Percentiles rank a stretch among this genome's conserved stretches.
Conservation (phyloP, 176 grass and related monocot genomes). For the Oryza longistaminata region DNA sequence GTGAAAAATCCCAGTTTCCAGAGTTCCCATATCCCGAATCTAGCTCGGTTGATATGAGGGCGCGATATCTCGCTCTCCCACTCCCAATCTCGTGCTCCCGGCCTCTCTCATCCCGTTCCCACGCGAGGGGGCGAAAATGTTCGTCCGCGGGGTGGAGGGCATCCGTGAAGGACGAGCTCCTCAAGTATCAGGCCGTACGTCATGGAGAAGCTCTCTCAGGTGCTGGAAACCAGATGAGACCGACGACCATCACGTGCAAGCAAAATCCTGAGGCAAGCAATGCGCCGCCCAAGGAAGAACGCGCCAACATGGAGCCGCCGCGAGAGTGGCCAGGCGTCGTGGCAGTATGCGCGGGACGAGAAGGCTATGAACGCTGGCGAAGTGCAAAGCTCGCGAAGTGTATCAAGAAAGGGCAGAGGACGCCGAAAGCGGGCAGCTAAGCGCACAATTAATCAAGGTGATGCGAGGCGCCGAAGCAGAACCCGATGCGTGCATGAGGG, state of each 20-base stretch:
- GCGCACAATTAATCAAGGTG: not conserved
- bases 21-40: too few relatives aligned
- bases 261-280: too few relatives aligned
- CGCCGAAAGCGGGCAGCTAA: too few relatives aligned
- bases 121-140: too few relatives aligned
- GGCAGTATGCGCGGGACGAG: not conserved
- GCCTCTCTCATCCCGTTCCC: too few relatives aligned
- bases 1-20: too few relatives aligned
- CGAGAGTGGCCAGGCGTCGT: too few relatives aligned
- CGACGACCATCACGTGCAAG: too few relatives aligned
- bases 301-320: not conserved
- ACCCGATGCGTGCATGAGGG: not conserved
- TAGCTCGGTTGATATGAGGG: too few relatives aligned
- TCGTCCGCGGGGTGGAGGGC: not conserved
- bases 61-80: too few relatives aligned
- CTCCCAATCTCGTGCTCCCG: too few relatives aligned
- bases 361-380: not conserved
- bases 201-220: not conserved
- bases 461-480: conserved; percentile 2
- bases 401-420: not conserved
- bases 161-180: not conserved
- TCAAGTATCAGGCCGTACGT: not conserved
- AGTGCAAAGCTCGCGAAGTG: not conserved
- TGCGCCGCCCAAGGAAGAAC: not conserved
- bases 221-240: too few relatives aligned